phyloP scores from a whole-genome alignment of 176 grass and related monocot species.

The Leersia perrieri region DNA sequence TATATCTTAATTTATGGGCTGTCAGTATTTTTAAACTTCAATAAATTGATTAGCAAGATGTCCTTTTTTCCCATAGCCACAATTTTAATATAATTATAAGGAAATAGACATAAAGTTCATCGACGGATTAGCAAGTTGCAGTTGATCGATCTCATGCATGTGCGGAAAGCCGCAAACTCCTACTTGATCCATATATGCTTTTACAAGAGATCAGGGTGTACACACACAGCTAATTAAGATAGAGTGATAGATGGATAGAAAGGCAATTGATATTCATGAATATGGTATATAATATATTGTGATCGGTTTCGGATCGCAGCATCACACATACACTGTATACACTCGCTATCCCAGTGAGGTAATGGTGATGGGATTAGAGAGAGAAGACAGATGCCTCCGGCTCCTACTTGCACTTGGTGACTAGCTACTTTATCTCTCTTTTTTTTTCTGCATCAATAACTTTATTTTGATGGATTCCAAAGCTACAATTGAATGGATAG shows the following conservation, averaged over 20 bases:
- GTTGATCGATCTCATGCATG: neutral
- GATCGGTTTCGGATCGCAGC: constrained; percentile 39
- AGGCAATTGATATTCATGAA: neutral
- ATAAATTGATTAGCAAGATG: neutral
- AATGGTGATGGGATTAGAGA: neutral
- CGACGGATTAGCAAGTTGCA: neutral
- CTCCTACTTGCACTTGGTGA: constrained; percentile 8
- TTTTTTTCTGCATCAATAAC: neutral
- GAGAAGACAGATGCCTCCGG: constrained; percentile 11
- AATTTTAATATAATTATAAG: neutral
- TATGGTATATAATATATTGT: constrained; percentile 21
- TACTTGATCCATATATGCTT: neutral
- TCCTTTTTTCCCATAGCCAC: neutral
- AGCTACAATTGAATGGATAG: constrained; percentile 3
- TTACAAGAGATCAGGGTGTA: neutral
- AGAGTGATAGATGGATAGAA: constrained; percentile 28
- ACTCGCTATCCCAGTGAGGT: constrained; percentile 15
- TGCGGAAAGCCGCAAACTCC: neutral
- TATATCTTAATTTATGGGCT: no score
- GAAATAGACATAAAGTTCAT: neutral
- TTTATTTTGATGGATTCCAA: constrained; percentile 28
- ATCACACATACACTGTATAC: constrained; percentile 27
- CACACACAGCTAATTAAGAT: neutral
- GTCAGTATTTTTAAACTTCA: no score
- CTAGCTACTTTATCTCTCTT: neutral